A percentile compares a stretch with the other conserved stretches of the same genome.
Conservation (phyloP, 805 yeast species). For the Komagataella pseudopastoris region DNA sequence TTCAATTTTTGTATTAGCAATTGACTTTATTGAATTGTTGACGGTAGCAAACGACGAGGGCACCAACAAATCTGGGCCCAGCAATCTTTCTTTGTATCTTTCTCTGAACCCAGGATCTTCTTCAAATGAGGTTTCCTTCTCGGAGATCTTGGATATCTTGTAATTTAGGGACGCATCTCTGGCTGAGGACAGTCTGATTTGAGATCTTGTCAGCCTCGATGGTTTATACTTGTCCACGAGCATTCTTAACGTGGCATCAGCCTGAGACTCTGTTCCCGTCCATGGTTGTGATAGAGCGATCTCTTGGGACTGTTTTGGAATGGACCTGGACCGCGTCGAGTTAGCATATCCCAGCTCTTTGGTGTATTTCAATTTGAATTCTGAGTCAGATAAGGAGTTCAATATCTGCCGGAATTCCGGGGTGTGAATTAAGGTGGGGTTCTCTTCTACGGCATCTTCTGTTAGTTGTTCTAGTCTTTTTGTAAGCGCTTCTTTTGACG, state of each 20-base stretch:
- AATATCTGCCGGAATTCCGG: background rate
- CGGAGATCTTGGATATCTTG: constrained; percentile 23
- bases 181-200: constrained; percentile 38
- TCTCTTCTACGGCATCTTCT: constrained; percentile 23
- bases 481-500: constrained; percentile 10
- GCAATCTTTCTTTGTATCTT: constrained; percentile 47
- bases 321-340: constrained; percentile 27
- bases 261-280: constrained; percentile 37
- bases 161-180: constrained; percentile 58
- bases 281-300: constrained; percentile 41
- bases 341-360: constrained; percentile 26
- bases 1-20: constrained; percentile 68
- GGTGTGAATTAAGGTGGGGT: constrained; percentile 8
- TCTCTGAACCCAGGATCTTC: constrained; percentile 41
- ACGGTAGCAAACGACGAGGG: constrained; percentile 26
- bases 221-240: constrained; percentile 37
- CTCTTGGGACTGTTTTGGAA: constrained; percentile 28
- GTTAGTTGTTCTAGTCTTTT: constrained; percentile 25
- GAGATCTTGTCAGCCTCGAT: constrained; percentile 6
- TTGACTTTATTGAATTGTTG: constrained; percentile 40
- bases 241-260: constrained; percentile 41
- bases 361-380: constrained; percentile 9
- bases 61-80: constrained; percentile 40
- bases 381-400: background rate
- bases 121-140: constrained; percentile 6